A percentile compares a stretch with the other conserved stretches of the same genome.
Conservation (phyloP, 139 green algal genomes). For the Choricystis sp. region DNA sequence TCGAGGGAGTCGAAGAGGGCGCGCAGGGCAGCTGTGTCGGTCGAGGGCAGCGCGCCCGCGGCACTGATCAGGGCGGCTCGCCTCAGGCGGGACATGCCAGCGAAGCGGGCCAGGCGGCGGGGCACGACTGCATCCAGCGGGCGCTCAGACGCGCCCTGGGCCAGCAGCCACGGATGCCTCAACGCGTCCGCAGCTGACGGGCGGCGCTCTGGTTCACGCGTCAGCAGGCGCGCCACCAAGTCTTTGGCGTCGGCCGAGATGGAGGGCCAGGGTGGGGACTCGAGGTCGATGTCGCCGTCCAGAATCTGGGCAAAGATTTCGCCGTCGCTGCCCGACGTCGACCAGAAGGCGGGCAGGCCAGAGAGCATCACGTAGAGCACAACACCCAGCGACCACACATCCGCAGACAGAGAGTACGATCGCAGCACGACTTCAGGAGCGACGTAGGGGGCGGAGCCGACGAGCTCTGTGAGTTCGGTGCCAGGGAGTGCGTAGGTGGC, state of each 20-base stretch:
- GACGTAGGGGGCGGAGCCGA: constrained; percentile 49
- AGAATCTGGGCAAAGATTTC: constrained; percentile 54
- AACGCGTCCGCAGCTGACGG: constrained; percentile 11
- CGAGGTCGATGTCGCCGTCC: constrained; percentile 21
- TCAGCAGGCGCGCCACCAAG: constrained; percentile 24
- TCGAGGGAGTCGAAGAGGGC: neutral
- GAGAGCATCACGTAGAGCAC: constrained; percentile 84
- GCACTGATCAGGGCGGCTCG: neutral
- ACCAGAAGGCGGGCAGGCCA: constrained; percentile 76
- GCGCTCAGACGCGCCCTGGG: neutral
- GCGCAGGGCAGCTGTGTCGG: neutral
- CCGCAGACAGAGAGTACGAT: constrained; percentile 39
- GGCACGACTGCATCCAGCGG: neutral
- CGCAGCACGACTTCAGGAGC: constrained; percentile 55
- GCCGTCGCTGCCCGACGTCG: constrained; percentile 48
- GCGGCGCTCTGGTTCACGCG: constrained; percentile 11
- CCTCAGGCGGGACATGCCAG: neutral
- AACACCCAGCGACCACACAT: constrained; percentile 77
- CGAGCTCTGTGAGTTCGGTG: constrained; percentile 2
- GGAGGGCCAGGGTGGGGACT: constrained; percentile 19
- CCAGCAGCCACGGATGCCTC: constrained; percentile 21
- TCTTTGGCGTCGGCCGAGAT: constrained; percentile 19
- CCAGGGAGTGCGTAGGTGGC: constrained; percentile 43
- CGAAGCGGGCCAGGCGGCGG: neutral
- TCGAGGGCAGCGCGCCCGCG: neutral